Evolutionary conservation across 2,329 filamentous ascomycete genomes (phyloP), one percentile per base, ranked within the genome.

Genomic region (Neofusicoccum kwambonambiense): DNA sequence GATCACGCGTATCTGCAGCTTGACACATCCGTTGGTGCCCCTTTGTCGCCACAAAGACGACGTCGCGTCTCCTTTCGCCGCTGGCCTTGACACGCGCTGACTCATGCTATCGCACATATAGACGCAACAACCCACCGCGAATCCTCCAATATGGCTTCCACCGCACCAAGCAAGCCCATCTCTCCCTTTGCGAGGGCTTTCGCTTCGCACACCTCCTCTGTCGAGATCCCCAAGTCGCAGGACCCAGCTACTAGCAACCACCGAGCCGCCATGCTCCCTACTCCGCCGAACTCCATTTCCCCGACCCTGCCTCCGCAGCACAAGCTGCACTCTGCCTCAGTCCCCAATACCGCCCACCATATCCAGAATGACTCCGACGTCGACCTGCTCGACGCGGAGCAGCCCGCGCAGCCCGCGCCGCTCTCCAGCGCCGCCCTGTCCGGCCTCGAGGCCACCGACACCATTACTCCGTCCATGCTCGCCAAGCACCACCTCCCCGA

Each of bases 241-340:
- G 71, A 77, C 69, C 71, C 69, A 67, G 68, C 68, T 64, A 70
- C 70, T 65, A 64, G 63, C 57, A 60, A 66, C 67, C 67, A 67
- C 62, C 64, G 62, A 44, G 41, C 62, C 58, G 39, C 67, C 68
- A 83, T 87, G 77, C 87, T 97, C 74, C 92, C 91, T 68, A 97
- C 94, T 77, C 94, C 94, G 75, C 94, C 94, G 67, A 96, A 94
- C 83, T 97, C 93, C 79, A 93, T 97, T 77, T 97, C 93, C 67
- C 94, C 94, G 56, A 89, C 87, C 71, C 85, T 97, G 70, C 89
- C 90, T 72, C 91, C 93, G 66, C 63, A 65, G 54, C 91, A 94
- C 73, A 90, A 90, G 73, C 87, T 90, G 75, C 90, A 90, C 77
- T 66, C 82, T 84, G 81, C 56, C 74, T 78, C 69, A 78, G 81